These are phyloP conservation scores for Porcisia hertigi DNA, from an alignment of 208 protist genomes.

Conservation along the genomic window DNA sequence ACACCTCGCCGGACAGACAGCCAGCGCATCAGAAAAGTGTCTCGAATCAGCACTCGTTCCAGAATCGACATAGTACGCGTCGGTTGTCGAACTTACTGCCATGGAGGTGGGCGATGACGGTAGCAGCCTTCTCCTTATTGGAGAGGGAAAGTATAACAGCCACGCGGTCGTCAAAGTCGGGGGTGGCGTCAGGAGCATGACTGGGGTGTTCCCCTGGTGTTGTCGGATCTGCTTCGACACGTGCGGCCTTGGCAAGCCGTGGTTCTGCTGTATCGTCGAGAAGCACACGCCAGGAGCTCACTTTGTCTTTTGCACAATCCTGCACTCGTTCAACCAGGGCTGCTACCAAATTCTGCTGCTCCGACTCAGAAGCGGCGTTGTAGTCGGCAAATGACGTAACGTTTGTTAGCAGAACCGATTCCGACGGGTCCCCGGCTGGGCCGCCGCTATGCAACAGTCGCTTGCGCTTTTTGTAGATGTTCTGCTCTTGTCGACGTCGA, in stretches of 20 bases:
- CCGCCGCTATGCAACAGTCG: conserved; percentile 39
- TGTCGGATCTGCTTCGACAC: background rate
- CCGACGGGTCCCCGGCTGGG: conserved; percentile 52
- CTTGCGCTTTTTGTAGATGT: conserved; percentile 69
- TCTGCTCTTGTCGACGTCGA: conserved; percentile 45
- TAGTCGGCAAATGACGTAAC: conserved; percentile 38
- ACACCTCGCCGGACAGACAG: background rate
- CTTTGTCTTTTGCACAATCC: conserved; percentile 37
- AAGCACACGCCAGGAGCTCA: conserved; percentile 34
- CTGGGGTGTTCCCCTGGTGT: background rate
- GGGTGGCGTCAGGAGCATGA: background rate
- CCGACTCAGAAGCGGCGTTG: conserved; percentile 9
- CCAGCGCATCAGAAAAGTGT: background rate
- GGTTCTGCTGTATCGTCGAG: conserved; percentile 41
- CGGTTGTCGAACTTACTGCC: conserved; percentile 60
- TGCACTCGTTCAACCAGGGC: conserved; percentile 49
- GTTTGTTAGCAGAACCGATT: conserved; percentile 69
- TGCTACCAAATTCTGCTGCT: conserved; percentile 29
- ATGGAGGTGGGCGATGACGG: conserved; percentile 63
- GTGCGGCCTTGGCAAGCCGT: conserved; percentile 12
- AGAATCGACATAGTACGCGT: conserved; percentile 66
- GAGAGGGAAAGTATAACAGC: conserved; percentile 60
- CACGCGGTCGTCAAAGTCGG: conserved; percentile 61
- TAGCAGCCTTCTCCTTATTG: conserved; percentile 48
- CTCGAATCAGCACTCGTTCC: background rate